These are phyloP conservation scores for Begonia peltatifolia DNA, from an alignment of 306 rosid species.

Conservation along the genomic window DNA sequence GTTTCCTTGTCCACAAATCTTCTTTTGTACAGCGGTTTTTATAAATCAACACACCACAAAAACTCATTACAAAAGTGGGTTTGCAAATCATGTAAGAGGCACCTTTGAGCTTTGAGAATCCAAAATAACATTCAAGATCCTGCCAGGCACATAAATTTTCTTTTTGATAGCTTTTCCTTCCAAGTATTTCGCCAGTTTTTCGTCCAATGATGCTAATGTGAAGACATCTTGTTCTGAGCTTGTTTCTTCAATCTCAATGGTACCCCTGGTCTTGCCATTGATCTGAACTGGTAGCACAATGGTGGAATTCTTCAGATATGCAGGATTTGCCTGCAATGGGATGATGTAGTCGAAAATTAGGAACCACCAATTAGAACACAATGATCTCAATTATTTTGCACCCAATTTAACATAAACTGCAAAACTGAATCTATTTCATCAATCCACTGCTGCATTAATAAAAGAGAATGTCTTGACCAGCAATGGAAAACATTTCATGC, in stretches of 20 bases:
- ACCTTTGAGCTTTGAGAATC: constrained; percentile 51
- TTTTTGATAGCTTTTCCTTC: constrained; percentile 45
- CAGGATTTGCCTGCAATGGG: constrained; percentile 51
- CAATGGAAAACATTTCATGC: too few relatives aligned
- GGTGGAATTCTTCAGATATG: constrained; percentile 57
- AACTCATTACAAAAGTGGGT: not conserved
- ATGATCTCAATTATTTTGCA: too few relatives aligned
- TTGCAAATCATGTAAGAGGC: constrained; percentile 18
- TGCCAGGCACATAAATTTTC: constrained; percentile 78
- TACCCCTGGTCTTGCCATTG: constrained; percentile 95
- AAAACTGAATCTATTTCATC: not conserved
- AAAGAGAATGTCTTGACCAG: too few relatives aligned
- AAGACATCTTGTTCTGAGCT: constrained; percentile 82
- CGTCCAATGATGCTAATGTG: constrained; percentile 50
- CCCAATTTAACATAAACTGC: too few relatives aligned
- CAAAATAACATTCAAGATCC: constrained; percentile 76
- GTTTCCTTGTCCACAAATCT: too few relatives aligned
- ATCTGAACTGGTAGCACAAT: constrained; percentile 79
- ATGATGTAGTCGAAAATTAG: constrained; percentile 1
- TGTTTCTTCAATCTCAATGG: constrained; percentile 67
- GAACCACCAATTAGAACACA: constrained; percentile 1
- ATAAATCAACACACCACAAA: too few relatives aligned
- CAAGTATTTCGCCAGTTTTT: constrained; percentile 62
- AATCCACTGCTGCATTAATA: not conserved
- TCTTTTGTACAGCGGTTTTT: too few relatives aligned